Evolutionary conservation across 768 basidiomycete species (phyloP).

Genomic region (Lactarius psammicola): DNA sequence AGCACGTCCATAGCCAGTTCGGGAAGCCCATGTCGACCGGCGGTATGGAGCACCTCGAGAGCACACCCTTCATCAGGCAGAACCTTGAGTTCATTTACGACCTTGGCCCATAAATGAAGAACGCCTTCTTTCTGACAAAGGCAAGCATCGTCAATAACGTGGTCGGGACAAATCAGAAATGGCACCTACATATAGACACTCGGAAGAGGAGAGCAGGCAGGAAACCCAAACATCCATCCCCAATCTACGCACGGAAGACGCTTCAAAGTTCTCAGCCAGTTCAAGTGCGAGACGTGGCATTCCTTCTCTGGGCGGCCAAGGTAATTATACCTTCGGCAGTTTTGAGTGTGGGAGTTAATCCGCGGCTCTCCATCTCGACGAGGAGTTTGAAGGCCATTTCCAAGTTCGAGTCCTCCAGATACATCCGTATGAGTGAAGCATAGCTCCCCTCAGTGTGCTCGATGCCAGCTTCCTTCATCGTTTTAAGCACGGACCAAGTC

Average conservation of each 20-base stretch:
- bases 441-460: conserved; percentile 54
- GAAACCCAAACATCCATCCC: conserved; percentile 58
- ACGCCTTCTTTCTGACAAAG: conserved; percentile 63
- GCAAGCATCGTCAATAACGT: background rate
- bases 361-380: conserved; percentile 53
- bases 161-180: background rate
- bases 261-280: conserved; percentile 60
- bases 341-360: conserved; percentile 49
- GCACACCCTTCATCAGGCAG: conserved; percentile 75
- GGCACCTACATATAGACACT: conserved; percentile 61
- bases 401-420: conserved; percentile 48
- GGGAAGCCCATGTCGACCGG: conserved; percentile 68
- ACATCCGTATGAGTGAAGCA: conserved; percentile 50
- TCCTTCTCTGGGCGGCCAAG: conserved; percentile 51
- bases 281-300: conserved; percentile 71
- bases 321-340: conserved; percentile 53
- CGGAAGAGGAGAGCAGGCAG: conserved; percentile 64
- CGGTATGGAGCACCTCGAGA: conserved; percentile 65
- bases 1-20: conserved; percentile 68
- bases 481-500: conserved; percentile 47
- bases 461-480: conserved; percentile 52
- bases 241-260: conserved; percentile 50
- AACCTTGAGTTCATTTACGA: conserved; percentile 50
- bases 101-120: conserved; percentile 55
- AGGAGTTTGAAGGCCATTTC: conserved; percentile 66